Base-by-base conservation (phyloP, 371 early-diverging fungal species). In the Apophysomyces trapeziformis region DNA sequence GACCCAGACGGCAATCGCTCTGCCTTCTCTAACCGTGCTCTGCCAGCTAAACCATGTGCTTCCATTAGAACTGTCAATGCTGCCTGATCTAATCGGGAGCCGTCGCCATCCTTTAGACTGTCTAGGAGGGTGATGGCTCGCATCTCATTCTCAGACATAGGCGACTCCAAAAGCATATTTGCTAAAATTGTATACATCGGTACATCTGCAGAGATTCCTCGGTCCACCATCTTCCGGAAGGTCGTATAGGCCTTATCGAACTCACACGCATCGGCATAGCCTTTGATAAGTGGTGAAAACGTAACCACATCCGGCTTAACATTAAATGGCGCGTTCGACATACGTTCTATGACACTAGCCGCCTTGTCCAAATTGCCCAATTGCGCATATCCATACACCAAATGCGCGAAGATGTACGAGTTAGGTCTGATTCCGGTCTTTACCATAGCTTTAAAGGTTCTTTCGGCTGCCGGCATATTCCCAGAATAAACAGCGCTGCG, bases 141-240 rank as follows among this genome's bases (percentile, higher is more conserved):
- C 13, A 62, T 58, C 26, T 65, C 63, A 13, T 71, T 65, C 7
- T 67, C 76, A 18, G 47, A 57, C 1, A 57, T 58, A 9, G 69
- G 69, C 3, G 75, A 74, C 16, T 69, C 60, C 47, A 67, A 58
- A 64, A 79, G 75, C 58, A 75, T 74, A 26, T 68, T 66, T 7
- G 79, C 79, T 26, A 79, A 66, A 35, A 75, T 74, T 14, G 79
- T 82, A 57, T 79, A 78, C 44, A 69, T 74, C 13, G 64, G 62
- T 13, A 77, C 5, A 65, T 78, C 75, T 11, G 75, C 71, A 7
- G 64, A 56, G 9, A 81, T 60, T 2, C 71, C 68, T 41, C 65
- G 71, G 32, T 74, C 71, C 26, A 78, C 9, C 81, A 81, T 81
- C 7, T 74, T 71, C 8, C 72, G 67, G 61, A 78, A 75, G 1